Percentiles rank a stretch among this genome's conserved stretches.
phyloP scores from a whole-genome alignment of 1,284 basidiomycete species.

The Puccinia hordei region DNA sequence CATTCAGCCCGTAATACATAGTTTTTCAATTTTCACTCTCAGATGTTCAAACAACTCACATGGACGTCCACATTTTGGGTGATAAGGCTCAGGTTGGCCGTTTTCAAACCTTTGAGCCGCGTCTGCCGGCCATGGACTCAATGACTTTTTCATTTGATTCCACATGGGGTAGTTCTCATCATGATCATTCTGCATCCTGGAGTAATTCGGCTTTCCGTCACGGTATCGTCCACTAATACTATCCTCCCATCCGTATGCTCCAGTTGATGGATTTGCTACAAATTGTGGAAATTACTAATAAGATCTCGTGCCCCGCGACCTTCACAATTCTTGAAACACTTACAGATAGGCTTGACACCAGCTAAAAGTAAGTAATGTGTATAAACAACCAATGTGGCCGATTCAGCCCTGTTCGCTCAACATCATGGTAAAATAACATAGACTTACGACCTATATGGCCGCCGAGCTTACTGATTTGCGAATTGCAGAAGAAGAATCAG shows the following conservation, averaged over 20 bases:
- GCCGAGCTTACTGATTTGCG: neutral
- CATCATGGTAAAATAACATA: neutral
- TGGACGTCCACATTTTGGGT: constrained; percentile 24
- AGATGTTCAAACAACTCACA: neutral
- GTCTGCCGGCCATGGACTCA: constrained; percentile 13
- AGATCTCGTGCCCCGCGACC: neutral
- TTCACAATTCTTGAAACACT: constrained; percentile 1
- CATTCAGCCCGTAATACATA: neutral
- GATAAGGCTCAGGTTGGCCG: neutral
- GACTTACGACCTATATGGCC: neutral
- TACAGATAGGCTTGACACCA: constrained; percentile 5
- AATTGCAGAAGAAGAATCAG: neutral
- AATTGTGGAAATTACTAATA: neutral
- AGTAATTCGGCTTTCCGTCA: constrained; percentile 18
- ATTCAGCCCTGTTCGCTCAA: neutral
- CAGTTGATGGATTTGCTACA: constrained; percentile 17
- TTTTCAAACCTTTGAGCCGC: neutral
- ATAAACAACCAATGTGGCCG: neutral
- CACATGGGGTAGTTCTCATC: constrained; percentile 13
- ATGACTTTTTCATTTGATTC: neutral
- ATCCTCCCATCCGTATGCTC: constrained; percentile 25
- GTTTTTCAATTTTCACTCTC: no score
- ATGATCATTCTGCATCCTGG: constrained; percentile 2
- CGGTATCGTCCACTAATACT: constrained; percentile 12
- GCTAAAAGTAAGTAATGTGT: neutral